A percentile compares a stretch with the other conserved stretches of the same genome.
These are phyloP conservation scores for Clohesyomyces aquaticus DNA, from an alignment of 495 filamentous ascomycete genomes.

Conservation along the genomic window DNA sequence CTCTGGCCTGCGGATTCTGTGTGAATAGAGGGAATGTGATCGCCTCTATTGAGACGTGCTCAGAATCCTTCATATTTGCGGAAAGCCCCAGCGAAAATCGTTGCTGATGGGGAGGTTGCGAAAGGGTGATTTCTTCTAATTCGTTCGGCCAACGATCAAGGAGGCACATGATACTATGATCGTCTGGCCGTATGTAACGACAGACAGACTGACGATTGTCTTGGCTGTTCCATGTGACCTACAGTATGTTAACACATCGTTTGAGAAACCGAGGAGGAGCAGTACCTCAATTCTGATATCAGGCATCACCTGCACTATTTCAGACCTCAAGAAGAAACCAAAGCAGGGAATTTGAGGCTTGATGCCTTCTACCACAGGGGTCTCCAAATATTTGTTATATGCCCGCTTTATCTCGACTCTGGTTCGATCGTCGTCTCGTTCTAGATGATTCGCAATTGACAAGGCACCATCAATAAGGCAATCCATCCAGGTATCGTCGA, in stretches of 20 bases:
- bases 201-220: not conserved
- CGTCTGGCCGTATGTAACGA: not conserved
- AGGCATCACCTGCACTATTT: slow-evolving; percentile 4
- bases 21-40: too few relatives aligned
- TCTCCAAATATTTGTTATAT: slow-evolving; percentile 11
- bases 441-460: slow-evolving; percentile 50
- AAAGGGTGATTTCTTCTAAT: not conserved
- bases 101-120: slow-evolving; percentile 28
- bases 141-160: slow-evolving; percentile 40
- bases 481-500: slow-evolving; percentile 54
- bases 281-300: slow-evolving; percentile 13
- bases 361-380: not conserved
- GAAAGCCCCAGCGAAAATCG: not conserved
- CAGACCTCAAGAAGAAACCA: slow-evolving; percentile 14
- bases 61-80: not conserved
- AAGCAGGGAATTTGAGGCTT: slow-evolving; percentile 16
- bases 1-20: too few relatives aligned
- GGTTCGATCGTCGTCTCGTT: slow-evolving; percentile 22
- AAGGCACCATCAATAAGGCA: slow-evolving; percentile 56
- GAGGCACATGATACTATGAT: slow-evolving; percentile 7
- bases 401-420: slow-evolving; percentile 7
- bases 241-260: not conserved
- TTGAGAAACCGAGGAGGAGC: not conserved
- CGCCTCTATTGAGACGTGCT: too few relatives aligned
- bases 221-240: not conserved